Evolutionary conservation across 306 rosid genomes (phyloP), one percentile per base, ranked within the genome.

Genomic region (Sechiopsis laciniata): DNA sequence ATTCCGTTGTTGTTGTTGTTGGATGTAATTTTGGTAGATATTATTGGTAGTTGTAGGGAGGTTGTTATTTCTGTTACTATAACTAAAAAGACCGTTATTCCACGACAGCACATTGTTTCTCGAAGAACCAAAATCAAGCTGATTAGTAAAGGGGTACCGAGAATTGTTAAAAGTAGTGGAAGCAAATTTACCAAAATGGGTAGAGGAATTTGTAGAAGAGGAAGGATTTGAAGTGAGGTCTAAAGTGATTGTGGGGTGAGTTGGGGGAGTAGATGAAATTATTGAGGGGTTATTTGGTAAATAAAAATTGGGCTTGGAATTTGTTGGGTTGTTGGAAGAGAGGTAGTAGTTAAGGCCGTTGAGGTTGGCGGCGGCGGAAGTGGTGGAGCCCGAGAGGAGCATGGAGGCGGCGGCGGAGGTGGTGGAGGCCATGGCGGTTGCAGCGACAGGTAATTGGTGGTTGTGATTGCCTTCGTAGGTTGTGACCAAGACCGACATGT

Each of bases 331-430:
- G 46, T 40, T 40, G 46, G 46, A 40, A 6, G 46, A 40, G 46
- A 40, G 8, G 9, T 40, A 40, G 46, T 4, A 40, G 46, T 40
- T 40, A 4, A 5, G 9, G 46, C 46, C 46, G 46, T 40, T 6
- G 46, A 83, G 89, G 46, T 72, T 81, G n/a, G 78, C 10, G 13
- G 80, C 21, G 6, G 53, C 46, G 7, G 86, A 87, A 73, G 46
- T 40, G 46, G 46, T 5, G 46, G 97, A 89, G 59, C 91, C 97
- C 9, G 97, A 86, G 22, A 87, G 22, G 5, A 94, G 83, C 97
- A 94, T 91, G 55, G 99, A 89, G 24, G 90, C 97, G 0, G 99
- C 99, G 0, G 99, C 99, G 0, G 99, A 91, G 61, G 99, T 94
- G 59, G 96, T 87, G 85, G 99, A 94, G 22, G 99, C 99, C 95